A percentile compares a stretch with the other conserved stretches of the same genome.
phyloP scores from a whole-genome alignment of 2,329 filamentous ascomycete genomes.

The Akanthomyces uredinophilus region DNA sequence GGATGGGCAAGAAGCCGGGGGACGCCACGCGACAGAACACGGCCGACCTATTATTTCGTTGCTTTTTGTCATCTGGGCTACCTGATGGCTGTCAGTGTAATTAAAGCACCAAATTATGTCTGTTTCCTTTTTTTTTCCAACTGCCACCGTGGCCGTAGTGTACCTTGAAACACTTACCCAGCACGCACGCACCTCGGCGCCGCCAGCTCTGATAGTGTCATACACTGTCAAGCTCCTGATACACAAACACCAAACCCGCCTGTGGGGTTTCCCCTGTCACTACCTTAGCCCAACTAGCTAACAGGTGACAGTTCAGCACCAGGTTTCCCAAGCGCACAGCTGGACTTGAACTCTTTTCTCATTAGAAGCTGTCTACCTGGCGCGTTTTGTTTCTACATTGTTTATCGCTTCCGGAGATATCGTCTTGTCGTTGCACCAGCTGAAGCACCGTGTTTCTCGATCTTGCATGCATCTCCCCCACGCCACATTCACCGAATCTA shows the following conservation, averaged over 20 bases:
- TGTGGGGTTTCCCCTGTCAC: slow-evolving; percentile 2
- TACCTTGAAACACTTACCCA: background rate
- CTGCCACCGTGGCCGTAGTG: background rate
- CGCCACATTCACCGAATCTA: background rate
- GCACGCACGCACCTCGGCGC: background rate
- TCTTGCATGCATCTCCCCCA: background rate
- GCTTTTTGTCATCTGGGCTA: background rate
- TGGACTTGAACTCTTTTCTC: background rate
- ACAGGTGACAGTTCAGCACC: background rate
- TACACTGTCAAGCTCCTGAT: background rate
- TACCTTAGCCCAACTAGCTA: background rate
- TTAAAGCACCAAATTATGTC: background rate
- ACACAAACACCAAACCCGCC: background rate
- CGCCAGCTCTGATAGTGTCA: background rate
- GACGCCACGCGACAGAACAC: background rate
- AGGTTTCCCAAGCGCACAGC: background rate
- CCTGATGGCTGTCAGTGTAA: background rate
- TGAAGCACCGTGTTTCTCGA: background rate
- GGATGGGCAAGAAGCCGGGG: slow-evolving; percentile 4
- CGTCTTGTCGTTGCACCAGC: background rate
- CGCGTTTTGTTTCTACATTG: background rate
- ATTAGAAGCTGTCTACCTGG: background rate
- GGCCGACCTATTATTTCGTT: background rate
- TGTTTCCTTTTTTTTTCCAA: no score
- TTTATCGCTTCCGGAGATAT: no score